Percentiles rank a stretch among this genome's conserved stretches.
These are phyloP conservation scores for Eleusine coracana DNA, from an alignment of 176 grass and related monocot species.

Conservation along the genomic window DNA sequence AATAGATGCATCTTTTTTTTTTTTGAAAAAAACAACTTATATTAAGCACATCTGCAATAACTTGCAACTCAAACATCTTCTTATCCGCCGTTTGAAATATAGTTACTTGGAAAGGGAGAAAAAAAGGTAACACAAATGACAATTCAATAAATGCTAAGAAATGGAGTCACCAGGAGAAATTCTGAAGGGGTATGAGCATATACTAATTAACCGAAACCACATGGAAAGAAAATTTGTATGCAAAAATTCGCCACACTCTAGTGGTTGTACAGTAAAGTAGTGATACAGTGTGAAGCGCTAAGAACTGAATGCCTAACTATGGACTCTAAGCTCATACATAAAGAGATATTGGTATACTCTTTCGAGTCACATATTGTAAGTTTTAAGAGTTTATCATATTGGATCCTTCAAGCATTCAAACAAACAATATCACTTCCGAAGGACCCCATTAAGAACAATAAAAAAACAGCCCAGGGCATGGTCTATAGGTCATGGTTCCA, in stretches of 20 bases:
- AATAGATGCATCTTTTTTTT: not conserved
- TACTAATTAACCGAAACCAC: not conserved
- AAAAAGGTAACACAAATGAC: not conserved
- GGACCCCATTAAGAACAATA: not conserved
- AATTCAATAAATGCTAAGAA: slow-evolving; percentile 8
- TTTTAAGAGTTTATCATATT: not conserved
- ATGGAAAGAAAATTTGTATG: slow-evolving; percentile 10
- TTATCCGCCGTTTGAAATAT: slow-evolving; percentile 4
- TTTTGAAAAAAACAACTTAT: not conserved
- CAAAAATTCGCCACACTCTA: not conserved
- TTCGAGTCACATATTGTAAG: not conserved
- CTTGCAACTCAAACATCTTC: slow-evolving; percentile 12
- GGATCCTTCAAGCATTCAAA: not conserved
- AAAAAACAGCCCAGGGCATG: not conserved
- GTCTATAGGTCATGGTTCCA: no score
- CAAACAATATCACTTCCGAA: not conserved
- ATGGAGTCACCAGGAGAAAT: not conserved
- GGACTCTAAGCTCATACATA: not conserved
- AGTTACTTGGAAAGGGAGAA: slow-evolving; percentile 20
- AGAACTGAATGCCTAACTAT: not conserved
- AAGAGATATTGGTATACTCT: not conserved
- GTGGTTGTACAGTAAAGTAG: not conserved
- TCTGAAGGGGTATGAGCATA: not conserved
- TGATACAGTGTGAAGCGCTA: slow-evolving; percentile 13
- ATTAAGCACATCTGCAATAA: slow-evolving; percentile 13